Percentiles rank a stretch among this genome's conserved stretches.
phyloP scores from a whole-genome alignment of 2,329 filamentous ascomycete species.

The Ceratocystis ficicola region DNA sequence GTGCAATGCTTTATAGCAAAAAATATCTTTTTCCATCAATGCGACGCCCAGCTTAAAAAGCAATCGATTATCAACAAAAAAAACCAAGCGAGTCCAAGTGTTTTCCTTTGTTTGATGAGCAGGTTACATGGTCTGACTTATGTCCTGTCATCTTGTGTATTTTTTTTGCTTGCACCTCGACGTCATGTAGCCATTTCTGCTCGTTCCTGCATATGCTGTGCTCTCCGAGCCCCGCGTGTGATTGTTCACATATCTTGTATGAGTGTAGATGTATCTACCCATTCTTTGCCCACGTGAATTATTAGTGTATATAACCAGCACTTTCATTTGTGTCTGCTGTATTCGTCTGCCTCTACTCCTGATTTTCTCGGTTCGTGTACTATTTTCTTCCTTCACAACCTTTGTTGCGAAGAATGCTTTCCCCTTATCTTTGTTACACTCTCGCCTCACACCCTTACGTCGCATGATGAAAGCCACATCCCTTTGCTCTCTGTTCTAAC shows the following conservation, averaged over 20 bases:
- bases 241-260: background rate
- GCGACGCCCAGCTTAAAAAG: background rate
- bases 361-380: background rate
- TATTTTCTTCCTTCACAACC: background rate
- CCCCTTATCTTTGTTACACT: background rate
- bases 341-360: too few relatives aligned
- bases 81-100: background rate
- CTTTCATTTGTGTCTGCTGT: too few relatives aligned
- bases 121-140: background rate
- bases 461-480: background rate
- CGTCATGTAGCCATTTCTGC: background rate
- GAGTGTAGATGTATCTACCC: background rate
- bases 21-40: slow-evolving; percentile 4
- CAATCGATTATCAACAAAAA: background rate
- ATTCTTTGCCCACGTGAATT: background rate
- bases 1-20: background rate
- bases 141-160: too few relatives aligned
- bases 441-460: background rate
- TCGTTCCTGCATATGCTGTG: background rate
- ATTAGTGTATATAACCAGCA: too few relatives aligned
- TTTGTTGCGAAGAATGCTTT: too few relatives aligned
- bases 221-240: background rate
- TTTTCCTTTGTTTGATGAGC: background rate
- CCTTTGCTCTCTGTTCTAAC: background rate
- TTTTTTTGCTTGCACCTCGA: too few relatives aligned